Evolutionary conservation across 495 filamentous ascomycete genomes (phyloP).

Genomic region (Bacidia gigantensis): DNA sequence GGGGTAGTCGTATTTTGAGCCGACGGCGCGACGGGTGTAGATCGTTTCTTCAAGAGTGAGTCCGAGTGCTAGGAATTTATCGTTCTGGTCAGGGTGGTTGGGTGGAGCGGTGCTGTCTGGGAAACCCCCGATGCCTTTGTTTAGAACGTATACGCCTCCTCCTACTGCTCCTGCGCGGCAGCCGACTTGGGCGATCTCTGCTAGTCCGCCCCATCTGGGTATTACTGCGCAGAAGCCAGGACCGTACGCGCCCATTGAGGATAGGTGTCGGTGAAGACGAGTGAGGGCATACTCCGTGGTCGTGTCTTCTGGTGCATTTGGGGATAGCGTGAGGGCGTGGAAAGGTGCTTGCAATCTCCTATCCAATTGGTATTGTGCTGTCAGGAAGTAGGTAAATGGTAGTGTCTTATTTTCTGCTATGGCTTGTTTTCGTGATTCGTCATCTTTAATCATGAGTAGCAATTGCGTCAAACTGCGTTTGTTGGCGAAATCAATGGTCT

Average conservation of each 20-base stretch:
- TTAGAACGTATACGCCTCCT: conserved; percentile 70
- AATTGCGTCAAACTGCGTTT: conserved; percentile 83
- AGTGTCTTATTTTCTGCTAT: conserved; percentile 20
- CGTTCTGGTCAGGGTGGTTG: no score
- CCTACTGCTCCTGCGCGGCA: conserved; percentile 89
- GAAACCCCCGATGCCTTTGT: conserved; percentile 45
- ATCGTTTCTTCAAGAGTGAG: conserved; percentile 43
- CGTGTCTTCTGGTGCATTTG: conserved; percentile 40
- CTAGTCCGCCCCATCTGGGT: conserved; percentile 81
- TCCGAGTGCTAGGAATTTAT: no score
- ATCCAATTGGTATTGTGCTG: conserved; percentile 60
- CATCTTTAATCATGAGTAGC: conserved; percentile 59
- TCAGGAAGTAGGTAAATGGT: conserved; percentile 50
- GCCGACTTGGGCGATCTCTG: conserved; percentile 86
- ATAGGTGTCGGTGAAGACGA: conserved; percentile 63
- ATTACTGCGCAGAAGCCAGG: conserved; percentile 74
- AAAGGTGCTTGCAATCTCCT: conserved; percentile 53
- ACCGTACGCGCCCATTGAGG: conserved; percentile 76
- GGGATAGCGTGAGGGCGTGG: conserved; percentile 64
- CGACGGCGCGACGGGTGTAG: conserved; percentile 42
- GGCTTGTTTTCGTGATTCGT: conserved; percentile 31
- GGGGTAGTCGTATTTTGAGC: conserved; percentile 29
- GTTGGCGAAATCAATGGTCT: conserved; percentile 53
- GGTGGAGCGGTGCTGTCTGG: no score
- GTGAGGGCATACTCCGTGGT: conserved; percentile 51